Evolutionary conservation across 345 rosid species (phyloP).

Genomic region (Pistacia integerrima): DNA sequence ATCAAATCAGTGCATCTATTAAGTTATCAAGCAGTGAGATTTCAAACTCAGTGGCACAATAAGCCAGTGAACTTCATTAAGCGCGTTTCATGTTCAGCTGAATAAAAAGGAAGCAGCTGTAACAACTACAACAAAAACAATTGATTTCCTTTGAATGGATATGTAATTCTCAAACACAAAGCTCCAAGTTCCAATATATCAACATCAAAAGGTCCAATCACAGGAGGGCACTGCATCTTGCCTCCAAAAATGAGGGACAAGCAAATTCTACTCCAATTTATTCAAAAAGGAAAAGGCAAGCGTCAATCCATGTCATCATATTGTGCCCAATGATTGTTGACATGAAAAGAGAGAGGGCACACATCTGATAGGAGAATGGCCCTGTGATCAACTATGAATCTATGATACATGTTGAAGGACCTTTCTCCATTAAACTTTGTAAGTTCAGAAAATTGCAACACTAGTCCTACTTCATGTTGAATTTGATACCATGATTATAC

Average conservation of each 20-base stretch:
- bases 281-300: not conserved
- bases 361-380: not conserved
- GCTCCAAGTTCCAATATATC: not conserved
- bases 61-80: not conserved
- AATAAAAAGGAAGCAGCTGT: not conserved
- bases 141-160: not conserved
- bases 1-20: slow-evolving; percentile 6
- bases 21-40: not conserved
- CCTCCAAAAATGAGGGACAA: not conserved
- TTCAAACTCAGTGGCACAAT: not conserved
- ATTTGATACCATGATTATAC: too few relatives aligned
- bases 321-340: not conserved
- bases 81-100: not conserved
- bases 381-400: not conserved
- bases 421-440: not conserved
- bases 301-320: not conserved
- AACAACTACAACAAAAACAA: not conserved
- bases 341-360: not conserved
- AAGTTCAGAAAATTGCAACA: not conserved
- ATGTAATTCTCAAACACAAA: not conserved
- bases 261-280: not conserved
- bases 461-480: too few relatives aligned
- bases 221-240: not conserved
- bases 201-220: not conserved
- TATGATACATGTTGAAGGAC: not conserved